phyloP scores from a whole-genome alignment of 2,329 filamentous ascomycete species.

The Diaporthe australafricana region DNA sequence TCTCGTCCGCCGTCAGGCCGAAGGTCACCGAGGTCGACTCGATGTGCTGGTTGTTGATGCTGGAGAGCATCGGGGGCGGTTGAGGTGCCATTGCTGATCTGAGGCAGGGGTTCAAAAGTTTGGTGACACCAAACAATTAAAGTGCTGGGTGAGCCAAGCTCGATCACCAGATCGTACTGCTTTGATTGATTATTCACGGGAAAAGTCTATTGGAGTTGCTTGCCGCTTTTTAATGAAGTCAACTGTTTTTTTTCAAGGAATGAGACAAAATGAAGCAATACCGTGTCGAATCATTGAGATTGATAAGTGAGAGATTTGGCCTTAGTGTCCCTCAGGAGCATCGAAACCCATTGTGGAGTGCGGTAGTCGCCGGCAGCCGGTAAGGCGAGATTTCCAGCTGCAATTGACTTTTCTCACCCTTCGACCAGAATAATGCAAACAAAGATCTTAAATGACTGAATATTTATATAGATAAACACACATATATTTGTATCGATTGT shows the following conservation, averaged over 20 bases:
- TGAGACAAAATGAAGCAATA: constrained; percentile 23
- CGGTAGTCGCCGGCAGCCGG: constrained; percentile 27
- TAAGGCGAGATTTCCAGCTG: background rate
- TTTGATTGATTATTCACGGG: background rate
- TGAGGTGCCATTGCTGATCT: constrained; percentile 33
- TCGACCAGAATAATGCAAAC: background rate
- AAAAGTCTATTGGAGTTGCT: background rate
- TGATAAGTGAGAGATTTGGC: background rate
- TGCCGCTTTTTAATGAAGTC: background rate
- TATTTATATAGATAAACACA: background rate
- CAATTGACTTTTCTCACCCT: background rate
- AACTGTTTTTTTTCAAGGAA: background rate
- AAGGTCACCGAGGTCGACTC: constrained; percentile 51
- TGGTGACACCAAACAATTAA: background rate
- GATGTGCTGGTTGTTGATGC: constrained; percentile 42
- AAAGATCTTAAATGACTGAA: background rate
- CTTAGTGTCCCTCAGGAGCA: constrained; percentile 6
- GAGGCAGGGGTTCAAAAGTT: background rate
- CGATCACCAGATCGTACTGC: background rate
- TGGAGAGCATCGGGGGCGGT: constrained; percentile 41
- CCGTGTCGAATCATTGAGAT: background rate
- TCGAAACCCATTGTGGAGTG: constrained; percentile 9
- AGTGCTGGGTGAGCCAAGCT: background rate
- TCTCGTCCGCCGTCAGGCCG: constrained; percentile 70
- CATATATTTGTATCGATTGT: background rate